Conservation (phyloP, 164 flowering plant genomes). For the Brasenia schreberi region DNA sequence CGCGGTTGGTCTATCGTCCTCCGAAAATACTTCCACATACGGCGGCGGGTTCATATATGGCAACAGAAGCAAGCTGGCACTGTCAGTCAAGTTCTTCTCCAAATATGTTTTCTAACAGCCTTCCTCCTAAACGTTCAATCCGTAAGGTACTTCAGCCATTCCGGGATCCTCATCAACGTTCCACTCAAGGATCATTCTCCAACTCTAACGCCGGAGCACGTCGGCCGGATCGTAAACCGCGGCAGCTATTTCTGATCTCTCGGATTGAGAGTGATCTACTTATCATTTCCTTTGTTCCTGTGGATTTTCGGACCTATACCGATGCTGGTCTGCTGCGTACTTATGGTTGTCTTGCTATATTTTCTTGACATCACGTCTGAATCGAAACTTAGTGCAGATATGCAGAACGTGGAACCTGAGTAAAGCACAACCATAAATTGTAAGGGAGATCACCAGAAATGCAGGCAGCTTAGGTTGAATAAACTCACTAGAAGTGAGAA, state of each 20-base stretch:
- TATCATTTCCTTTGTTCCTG: conserved; percentile 70
- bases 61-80: conserved; percentile 32
- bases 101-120: conserved; percentile 63
- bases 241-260: conserved; percentile 85
- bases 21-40: background rate
- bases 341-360: conserved; percentile 43
- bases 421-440: background rate
- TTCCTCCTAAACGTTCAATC: conserved; percentile 77
- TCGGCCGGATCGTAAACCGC: conserved; percentile 35
- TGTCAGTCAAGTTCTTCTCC: conserved; percentile 57
- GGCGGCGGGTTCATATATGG: conserved; percentile 21
- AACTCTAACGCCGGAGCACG: conserved; percentile 40
- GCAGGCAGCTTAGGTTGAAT: no score
- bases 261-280: conserved; percentile 69
- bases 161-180: conserved; percentile 77
- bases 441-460: no score
- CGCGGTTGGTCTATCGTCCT: background rate
- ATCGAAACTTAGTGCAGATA: conserved; percentile 10
- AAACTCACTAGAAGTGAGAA: no score
- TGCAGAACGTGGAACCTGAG: conserved; percentile 7
- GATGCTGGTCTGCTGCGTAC: conserved; percentile 44
- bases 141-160: conserved; percentile 78
- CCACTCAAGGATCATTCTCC: conserved; percentile 36
- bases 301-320: conserved; percentile 93
- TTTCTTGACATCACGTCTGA: conserved; percentile 41